Base-by-base conservation (phyloP, 257 asterid genomes). In the Vinca minor region DNA sequence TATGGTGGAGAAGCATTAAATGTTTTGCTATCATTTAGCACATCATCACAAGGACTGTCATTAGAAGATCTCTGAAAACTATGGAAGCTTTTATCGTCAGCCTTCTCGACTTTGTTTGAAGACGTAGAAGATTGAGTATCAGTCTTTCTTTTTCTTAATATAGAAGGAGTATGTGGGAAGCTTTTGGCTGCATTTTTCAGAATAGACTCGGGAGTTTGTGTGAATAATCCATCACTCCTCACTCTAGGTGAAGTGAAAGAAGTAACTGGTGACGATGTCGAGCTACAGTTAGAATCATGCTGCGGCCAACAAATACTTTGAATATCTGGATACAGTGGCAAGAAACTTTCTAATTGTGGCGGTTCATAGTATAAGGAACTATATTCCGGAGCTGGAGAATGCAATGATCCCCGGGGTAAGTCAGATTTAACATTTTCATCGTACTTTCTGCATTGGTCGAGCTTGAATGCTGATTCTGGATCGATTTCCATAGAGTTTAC, bases 101-200 rank as follows among this genome's bases (percentile, higher is more conserved):
- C 29, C 64, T 65, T 71, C 69, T 60, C 70, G 60, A 65, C 56
- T 47, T 79, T 71, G 68, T 63, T 66, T 44, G 74, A 67, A 25
- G 78, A 74, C 17, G 64, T 38, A 20, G 65, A 66, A 5, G 53
- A 67, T 62, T 31, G 79, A 45, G 38, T 71, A 49, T 70, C 85
- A 13, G 73, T 58, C 71, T 80, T 93, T 66, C 96, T 87, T 79
- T 84, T 93, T 65, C 97, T 77, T 42, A 89, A 34, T 67, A 93
- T 93, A 70, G 98, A 89, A 25, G 98, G 98, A 50, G 98, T 89
- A 58, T 84, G 76, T 6, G 76, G 96, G 76, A 85, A 93, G 84
- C 86, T 87, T 74, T 71, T 78, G 20, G 99, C 96, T 67, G 96
- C 97, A 36, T 77, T 79, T 82, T 75, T 85, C 77, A 93, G 74